Conservation (phyloP, 495 filamentous ascomycete genomes). For the Penicillium goetzii region DNA sequence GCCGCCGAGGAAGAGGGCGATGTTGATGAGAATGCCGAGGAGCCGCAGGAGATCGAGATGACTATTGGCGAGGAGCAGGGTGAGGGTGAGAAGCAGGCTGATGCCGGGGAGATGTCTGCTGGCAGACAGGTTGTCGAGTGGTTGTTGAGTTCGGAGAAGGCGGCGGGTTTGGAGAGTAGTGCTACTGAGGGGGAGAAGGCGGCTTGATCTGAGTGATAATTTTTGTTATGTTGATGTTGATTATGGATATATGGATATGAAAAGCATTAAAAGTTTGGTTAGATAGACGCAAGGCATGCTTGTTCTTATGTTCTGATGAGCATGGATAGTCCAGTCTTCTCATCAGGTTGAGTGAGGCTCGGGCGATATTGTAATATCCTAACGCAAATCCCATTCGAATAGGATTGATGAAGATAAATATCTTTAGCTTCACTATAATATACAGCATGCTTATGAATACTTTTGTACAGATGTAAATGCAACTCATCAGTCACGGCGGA, state of each 20-base stretch:
- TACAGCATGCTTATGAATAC: conserved; percentile 14
- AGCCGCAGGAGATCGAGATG: conserved; percentile 37
- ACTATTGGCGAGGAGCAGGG: conserved; percentile 32
- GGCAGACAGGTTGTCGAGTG: conserved; percentile 53
- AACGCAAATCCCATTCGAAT: neutral
- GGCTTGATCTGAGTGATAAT: conserved; percentile 15
- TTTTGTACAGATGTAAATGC: neutral
- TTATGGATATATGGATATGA: conserved; percentile 11
- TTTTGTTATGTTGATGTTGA: neutral
- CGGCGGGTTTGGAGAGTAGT: conserved; percentile 40
- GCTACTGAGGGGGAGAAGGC: conserved; percentile 33
- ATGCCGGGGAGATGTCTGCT: conserved; percentile 38
- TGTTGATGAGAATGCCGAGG: conserved; percentile 23
- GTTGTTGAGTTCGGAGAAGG: conserved; percentile 49
- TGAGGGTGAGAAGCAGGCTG: conserved; percentile 23
- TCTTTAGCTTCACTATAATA: conserved; percentile 10
- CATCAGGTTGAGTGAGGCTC: neutral
- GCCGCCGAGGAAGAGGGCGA: conserved; percentile 33
- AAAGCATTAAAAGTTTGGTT: conserved; percentile 11
- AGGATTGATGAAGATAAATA: conserved; percentile 7
- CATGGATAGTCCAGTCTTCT: neutral
- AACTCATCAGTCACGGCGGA: conserved; percentile 34
- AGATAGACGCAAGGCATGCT: conserved; percentile 6
- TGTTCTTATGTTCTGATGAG: conserved; percentile 6
- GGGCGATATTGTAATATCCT: neutral